Conservation (phyloP, 208 protist species). For the Histomonas meleagridis region DNA sequence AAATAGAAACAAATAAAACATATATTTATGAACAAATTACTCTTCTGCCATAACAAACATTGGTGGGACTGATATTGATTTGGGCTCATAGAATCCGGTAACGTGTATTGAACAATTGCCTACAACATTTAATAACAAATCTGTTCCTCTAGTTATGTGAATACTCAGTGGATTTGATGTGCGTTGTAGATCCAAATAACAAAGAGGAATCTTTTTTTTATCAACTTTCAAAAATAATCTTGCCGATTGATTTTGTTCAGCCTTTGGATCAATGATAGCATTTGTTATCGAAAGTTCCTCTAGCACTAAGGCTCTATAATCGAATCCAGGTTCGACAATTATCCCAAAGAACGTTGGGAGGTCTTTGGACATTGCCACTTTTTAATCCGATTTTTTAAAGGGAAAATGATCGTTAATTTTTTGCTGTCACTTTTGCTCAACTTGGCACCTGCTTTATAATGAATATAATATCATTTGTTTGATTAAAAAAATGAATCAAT, state of each 20-base stretch:
- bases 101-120: background rate
- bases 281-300: background rate
- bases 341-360: background rate
- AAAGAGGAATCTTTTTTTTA: background rate
- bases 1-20: too few relatives aligned
- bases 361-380: background rate
- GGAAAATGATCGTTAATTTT: too few relatives aligned
- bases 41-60: too few relatives aligned
- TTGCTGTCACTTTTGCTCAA: too few relatives aligned
- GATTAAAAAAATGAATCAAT: too few relatives aligned
- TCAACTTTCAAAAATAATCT: background rate
- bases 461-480: too few relatives aligned
- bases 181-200: background rate
- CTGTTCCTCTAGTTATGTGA: background rate
- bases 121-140: background rate
- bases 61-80: background rate
- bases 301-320: background rate
- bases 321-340: background rate
- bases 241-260: background rate
- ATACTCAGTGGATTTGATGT: background rate
- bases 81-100: background rate
- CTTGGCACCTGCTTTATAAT: too few relatives aligned
- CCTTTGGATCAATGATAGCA: conserved; percentile 9
- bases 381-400: too few relatives aligned
- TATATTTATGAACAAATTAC: too few relatives aligned